Evolutionary conservation across 768 basidiomycete species (phyloP), one percentile per base, ranked within the genome.

Genomic region (Mycena kentingensis): DNA sequence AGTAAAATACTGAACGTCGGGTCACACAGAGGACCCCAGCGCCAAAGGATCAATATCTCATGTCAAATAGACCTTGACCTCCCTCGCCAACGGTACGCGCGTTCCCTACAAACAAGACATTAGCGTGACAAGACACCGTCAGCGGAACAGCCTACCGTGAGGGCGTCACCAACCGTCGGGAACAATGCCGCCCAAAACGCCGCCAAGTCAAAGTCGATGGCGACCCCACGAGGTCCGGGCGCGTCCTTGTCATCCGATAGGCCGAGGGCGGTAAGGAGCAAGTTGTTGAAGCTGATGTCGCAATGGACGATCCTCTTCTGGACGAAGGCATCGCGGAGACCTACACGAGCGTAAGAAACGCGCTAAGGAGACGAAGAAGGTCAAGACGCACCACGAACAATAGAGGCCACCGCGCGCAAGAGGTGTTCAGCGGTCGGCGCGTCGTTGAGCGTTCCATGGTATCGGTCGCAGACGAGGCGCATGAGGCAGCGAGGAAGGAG

Each of bases 211-310:
- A 26, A 52, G n/a, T 52, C 51, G 19, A 46, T 53, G 12, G 47
- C 5, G 5, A 53, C 51, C 11, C 28, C 51, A 16, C 5, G 26
- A 18, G 36, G 36, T 37, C 36, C 12, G 18, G 36, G 18, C 1
- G 16, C 37, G 15, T 22, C 15, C 1, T 41, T 37, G 5, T 36
- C 19, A 18, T 19, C 8, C 7, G 11, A 7, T 19, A 37, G 19
- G 36, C 36, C 11, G 6, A 16, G 1, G 2, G 39, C 21, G 6
- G 46, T 37, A 31, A 64, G 46, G 12, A 66, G 59, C 19, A 66
- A 60, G 35, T 68, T 68, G n/a, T 55, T 55, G 12, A 56, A 36
- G 32, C 60, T 65, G 44, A 69, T 57, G 46, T 67, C 67, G 10
- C 65, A 63, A 34, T 69, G 65, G 10, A 69, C 55, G 22, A 69